Percentiles rank a stretch among this genome's conserved stretches.
phyloP scores from a whole-genome alignment of 1,139 yeast species.

The Schwanniomyces etchellsii region DNA sequence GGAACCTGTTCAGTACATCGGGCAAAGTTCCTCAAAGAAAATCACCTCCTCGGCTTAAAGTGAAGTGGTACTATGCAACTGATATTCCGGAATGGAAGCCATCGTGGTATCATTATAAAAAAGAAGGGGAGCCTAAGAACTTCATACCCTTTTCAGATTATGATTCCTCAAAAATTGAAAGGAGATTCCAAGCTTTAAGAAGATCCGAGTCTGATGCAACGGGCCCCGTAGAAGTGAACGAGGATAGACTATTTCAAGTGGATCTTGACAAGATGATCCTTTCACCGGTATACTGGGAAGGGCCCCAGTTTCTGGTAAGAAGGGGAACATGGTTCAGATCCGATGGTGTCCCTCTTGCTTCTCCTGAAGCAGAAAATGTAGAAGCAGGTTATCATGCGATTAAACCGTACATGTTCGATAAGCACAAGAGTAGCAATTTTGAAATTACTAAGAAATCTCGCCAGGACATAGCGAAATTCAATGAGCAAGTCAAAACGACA shows the following conservation, averaged over 20 bases:
- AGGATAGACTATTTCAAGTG: conserved; percentile 75
- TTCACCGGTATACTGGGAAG: conserved; percentile 81
- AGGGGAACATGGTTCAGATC: conserved; percentile 80
- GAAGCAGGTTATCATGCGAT: conserved; percentile 47
- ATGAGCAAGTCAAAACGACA: conserved; percentile 5
- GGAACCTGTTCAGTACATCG: too few relatives aligned
- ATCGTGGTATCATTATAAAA: conserved; percentile 44
- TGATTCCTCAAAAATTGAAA: conserved; percentile 63
- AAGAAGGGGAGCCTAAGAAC: conserved; percentile 46
- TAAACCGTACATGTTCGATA: conserved; percentile 16
- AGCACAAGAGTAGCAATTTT: conserved; percentile 4
- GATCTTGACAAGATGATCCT: conserved; percentile 50
- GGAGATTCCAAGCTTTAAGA: conserved; percentile 25
- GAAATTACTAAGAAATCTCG: conserved; percentile 3
- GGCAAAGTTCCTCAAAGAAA: too few relatives aligned
- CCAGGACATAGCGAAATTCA: conserved; percentile 9
- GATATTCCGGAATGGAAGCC: conserved; percentile 74
- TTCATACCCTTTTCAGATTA: conserved; percentile 63
- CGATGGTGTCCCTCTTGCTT: conserved; percentile 55
- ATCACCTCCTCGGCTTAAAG: too few relatives aligned
- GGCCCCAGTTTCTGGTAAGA: conserved; percentile 78
- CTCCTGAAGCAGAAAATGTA: conserved; percentile 46
- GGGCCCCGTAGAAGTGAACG: conserved; percentile 57
- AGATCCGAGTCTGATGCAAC: conserved; percentile 2
- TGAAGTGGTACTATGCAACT: conserved; percentile 77